phyloP scores from a whole-genome alignment of 768 basidiomycete genomes.

The Phaeotremella skinneri region DNA sequence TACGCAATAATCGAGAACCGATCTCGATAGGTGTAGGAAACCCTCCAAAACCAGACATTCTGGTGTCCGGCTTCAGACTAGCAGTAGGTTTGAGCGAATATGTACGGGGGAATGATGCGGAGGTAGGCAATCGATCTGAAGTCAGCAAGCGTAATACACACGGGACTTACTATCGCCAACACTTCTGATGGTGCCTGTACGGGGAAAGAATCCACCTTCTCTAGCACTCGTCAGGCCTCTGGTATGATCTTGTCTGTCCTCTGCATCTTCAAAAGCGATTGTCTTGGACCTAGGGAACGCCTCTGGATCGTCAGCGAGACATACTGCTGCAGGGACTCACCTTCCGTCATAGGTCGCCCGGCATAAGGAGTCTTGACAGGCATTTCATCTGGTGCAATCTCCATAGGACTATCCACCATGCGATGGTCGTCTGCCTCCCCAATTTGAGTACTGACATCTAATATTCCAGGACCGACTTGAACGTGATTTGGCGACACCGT shows the following conservation, averaged over 20 bases:
- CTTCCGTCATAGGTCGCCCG: slow-evolving; percentile 13
- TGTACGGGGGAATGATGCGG: slow-evolving; percentile 39
- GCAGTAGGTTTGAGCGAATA: slow-evolving; percentile 39
- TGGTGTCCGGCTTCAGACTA: slow-evolving; percentile 26
- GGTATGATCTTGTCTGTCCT: slow-evolving; percentile 32
- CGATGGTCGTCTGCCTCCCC: background rate
- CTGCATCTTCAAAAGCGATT: slow-evolving; percentile 51
- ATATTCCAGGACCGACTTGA: background rate
- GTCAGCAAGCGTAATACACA: background rate
- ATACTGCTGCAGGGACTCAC: background rate
- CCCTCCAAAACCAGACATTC: slow-evolving; percentile 49
- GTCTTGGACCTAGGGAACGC: slow-evolving; percentile 51
- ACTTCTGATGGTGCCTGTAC: slow-evolving; percentile 44
- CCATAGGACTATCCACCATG: background rate
- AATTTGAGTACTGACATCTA: background rate
- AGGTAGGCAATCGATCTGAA: slow-evolving; percentile 29
- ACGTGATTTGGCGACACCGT: background rate
- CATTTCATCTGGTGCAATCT: background rate
- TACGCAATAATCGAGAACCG: slow-evolving; percentile 57
- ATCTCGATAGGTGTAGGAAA: slow-evolving; percentile 52
- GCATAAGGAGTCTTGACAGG: slow-evolving; percentile 21
- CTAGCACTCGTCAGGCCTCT: slow-evolving; percentile 29
- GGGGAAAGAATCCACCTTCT: slow-evolving; percentile 41
- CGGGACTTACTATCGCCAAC: slow-evolving; percentile 18
- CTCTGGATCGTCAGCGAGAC: slow-evolving; percentile 17